Conservation (phyloP, 2,329 filamentous ascomycete species). For the Fusarium multiceps region DNA sequence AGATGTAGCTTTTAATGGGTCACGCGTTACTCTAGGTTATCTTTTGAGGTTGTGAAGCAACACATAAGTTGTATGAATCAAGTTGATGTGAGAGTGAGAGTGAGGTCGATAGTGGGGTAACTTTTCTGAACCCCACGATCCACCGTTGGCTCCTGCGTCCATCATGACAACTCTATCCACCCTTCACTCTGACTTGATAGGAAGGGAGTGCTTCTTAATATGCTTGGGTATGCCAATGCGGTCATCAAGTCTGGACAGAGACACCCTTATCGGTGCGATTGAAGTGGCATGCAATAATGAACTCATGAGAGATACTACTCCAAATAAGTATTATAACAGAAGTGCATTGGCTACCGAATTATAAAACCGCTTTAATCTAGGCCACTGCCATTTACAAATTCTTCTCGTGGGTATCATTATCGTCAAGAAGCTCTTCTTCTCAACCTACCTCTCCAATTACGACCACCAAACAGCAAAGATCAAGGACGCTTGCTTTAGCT, state of each 20-base stretch:
- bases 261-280: background rate
- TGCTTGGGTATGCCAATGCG: background rate
- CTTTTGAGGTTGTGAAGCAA: background rate
- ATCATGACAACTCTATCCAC: background rate
- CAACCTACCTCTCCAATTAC: background rate
- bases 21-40: background rate
- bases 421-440: conserved; percentile 11
- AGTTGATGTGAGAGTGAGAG: conserved; percentile 22
- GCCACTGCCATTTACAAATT: conserved; percentile 3
- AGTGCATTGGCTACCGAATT: conserved; percentile 1
- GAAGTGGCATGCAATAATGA: background rate
- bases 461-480: background rate
- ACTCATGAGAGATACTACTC: background rate
- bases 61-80: conserved; percentile 11
- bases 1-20: background rate
- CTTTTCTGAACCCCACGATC: conserved; percentile 24
- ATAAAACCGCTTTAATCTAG: conserved; percentile 4
- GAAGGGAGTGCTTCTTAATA: background rate
- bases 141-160: conserved; percentile 32
- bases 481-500: conserved; percentile 27
- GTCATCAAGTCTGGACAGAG: background rate
- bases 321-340: background rate
- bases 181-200: background rate
- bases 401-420: conserved; percentile 44
- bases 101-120: conserved; percentile 32